Evolutionary conservation across 805 yeast genomes (phyloP), one percentile per base, ranked within the genome.

Genomic region (Wickerhamomyces queroliae): DNA sequence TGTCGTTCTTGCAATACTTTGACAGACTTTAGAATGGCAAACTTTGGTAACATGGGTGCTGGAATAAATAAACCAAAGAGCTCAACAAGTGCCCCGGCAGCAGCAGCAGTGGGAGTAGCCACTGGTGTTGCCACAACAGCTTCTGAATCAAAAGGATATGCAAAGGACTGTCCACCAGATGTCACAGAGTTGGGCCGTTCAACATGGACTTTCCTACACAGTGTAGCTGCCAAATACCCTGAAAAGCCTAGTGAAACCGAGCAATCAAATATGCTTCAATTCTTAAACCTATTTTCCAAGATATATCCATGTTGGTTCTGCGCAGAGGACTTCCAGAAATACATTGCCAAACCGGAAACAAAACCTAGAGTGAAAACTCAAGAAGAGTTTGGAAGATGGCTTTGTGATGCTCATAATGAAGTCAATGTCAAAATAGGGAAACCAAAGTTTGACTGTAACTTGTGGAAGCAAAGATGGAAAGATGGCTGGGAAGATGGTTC

Each of bases 241-340:
- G 80, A 71, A 29, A 61, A 51, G 0, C 95, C 99, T 2, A 54
- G 74, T 5, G 52, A 52, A 2, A 62, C 63, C 20, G 78, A 89
- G 49, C 90, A 90, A 61, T 49, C 59, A 5, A 95, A 88, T 45
- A 75, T 91, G 80, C 66, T 63, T 35, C 73, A 76, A 36, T 90
- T 93, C 48, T 56, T 93, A 37, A 64, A 63, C 4, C 63, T 85
- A 3, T 87, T 93, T 53, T 78, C 93, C 4, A 76, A 78, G 44
- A 68, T 91, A 24, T 93, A 91, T 55, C 99, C 99, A 2, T 91
- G 99, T 61, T 82, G 90, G 84, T 80, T 78, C 66, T 91, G 98
- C 65, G 96, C 95, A 0, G 74, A 74, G 26, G 98, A 91, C 56
- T 88, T 93, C 61, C 70, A 76, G 39, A 59, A 62, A 23, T 88